These are phyloP conservation scores for Penicillium canescens DNA, from an alignment of 495 filamentous ascomycete genomes.

Conservation along the genomic window DNA sequence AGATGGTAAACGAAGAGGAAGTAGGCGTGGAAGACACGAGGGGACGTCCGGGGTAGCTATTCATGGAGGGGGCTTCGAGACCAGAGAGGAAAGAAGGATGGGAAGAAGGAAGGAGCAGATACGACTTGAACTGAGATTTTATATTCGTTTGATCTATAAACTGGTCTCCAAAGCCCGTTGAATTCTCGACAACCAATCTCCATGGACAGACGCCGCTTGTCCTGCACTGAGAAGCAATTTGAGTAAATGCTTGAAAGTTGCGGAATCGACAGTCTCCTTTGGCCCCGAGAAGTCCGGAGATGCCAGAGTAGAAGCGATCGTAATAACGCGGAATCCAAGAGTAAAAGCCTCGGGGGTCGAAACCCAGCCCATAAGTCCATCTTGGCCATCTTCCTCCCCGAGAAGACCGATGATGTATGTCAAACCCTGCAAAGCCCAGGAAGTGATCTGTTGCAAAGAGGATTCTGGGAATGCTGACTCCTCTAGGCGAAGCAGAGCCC, in stretches of 20 bases:
- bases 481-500: conserved; percentile 38
- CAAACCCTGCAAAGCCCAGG: conserved; percentile 63
- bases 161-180: conserved; percentile 18
- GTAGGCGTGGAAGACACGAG: too few relatives aligned
- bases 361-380: conserved; percentile 73
- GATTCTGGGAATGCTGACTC: conserved; percentile 20
- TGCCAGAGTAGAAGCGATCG: conserved; percentile 40
- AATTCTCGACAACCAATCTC: conserved; percentile 37
- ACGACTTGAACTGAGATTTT: neutral
- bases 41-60: too few relatives aligned
- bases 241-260: neutral
- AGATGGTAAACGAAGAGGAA: neutral
- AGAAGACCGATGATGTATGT: conserved; percentile 40
- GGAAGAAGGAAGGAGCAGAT: conserved; percentile 3
- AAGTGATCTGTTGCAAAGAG: conserved; percentile 28
- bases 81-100: conserved; percentile 1
- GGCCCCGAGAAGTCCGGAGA: conserved; percentile 40
- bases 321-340: conserved; percentile 59
- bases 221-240: conserved; percentile 23
- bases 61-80: too few relatives aligned
- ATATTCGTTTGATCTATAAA: neutral
- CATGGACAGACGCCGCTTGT: conserved; percentile 29
- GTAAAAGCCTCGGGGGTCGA: conserved; percentile 71
- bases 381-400: conserved; percentile 27
- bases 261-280: neutral